Evolutionary conservation across 495 filamentous ascomycete species (phyloP), one percentile per base, ranked within the genome.

Genomic region (Aspergillus cristatus): DNA sequence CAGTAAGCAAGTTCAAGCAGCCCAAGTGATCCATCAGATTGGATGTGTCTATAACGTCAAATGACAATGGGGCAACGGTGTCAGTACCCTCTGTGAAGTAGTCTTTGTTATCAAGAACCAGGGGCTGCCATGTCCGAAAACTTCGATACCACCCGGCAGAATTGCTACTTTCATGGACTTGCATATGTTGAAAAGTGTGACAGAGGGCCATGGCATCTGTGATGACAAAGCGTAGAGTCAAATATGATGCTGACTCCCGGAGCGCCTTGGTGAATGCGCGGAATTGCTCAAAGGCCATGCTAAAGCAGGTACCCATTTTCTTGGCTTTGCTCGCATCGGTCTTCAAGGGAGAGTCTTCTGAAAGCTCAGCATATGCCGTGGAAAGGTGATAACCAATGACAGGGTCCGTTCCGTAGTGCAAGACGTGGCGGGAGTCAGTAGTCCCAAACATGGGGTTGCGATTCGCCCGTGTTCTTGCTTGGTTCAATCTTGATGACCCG

Each of bases 41-140:
- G 4, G 70, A 75, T 1, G 75, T 78, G 42, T 81, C 72, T 28
- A 81, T 74, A n/a, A 72, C 57, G 40, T 78, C 60, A 35, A 79
- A 79, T 17, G 54, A 32, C 20, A 42, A 38, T 10, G 71, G 70
- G 8, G 62, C 63, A 24, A 24, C 8, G 20, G 20, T 24, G 6
- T 38, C 37, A 12, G 45, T 44, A 10, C 24, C 37, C 8, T 18
- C 20, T 16, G 14, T 11, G 18, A 20, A 44, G 38, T 76, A 74
- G 25, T 70, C 65, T 0, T 38, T 38, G 12, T 50, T 42, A 32
- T 65, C 58, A 3, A 76, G 55, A 10, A 51, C 20, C 2, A 75
- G 39, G 6, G 48, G 48, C 4, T 51, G 45, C 26, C 28, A 30
- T 35, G 29, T 37, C 25, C 26, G 34, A n/a, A 18, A 18, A 20